phyloP scores from a whole-genome alignment of 2,329 filamentous ascomycete species.

The Setomelanomma holmii region DNA sequence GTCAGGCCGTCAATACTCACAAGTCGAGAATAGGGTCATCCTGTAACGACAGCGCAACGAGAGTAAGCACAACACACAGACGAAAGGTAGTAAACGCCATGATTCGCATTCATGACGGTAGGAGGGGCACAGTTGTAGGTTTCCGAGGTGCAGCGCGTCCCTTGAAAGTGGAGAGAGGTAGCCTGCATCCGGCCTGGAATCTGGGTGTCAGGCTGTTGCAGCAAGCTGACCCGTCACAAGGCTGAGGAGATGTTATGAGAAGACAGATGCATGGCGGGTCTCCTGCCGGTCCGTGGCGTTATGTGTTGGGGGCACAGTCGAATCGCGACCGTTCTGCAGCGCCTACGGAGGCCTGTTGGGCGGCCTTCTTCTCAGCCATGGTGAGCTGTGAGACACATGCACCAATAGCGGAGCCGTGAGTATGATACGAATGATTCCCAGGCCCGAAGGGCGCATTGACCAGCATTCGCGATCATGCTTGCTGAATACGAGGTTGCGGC shows the following conservation, averaged over 20 bases:
- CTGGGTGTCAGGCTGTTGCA: constrained; percentile 19
- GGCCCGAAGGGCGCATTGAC: constrained; percentile 21
- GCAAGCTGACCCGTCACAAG: constrained; percentile 32
- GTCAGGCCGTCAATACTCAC: constrained; percentile 11
- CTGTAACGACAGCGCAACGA: constrained; percentile 36
- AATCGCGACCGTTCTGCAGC: constrained; percentile 37
- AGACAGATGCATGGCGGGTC: constrained; percentile 21
- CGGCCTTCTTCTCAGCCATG: constrained; percentile 33
- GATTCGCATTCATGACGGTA: constrained; percentile 35
- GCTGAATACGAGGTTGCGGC: constrained; percentile 7
- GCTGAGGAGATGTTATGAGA: constrained; percentile 29
- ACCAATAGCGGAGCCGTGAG: constrained; percentile 29
- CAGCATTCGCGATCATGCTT: constrained; percentile 4
- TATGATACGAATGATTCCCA: constrained; percentile 22
- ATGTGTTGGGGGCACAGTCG: constrained; percentile 19
- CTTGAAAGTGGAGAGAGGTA: constrained; percentile 11
- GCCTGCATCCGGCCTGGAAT: constrained; percentile 10
- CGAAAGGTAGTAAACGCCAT: constrained; percentile 41
- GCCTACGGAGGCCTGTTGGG: constrained; percentile 15
- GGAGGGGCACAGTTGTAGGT: constrained; percentile 13
- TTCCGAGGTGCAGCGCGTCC: constrained; percentile 14
- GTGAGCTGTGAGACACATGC: constrained; percentile 30
- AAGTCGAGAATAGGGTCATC: constrained; percentile 62
- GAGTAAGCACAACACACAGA: constrained; percentile 35
- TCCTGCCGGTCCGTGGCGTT: constrained; percentile 29